Base-by-base conservation (phyloP, 345 rosid species). In the Microthlaspi erraticum region DNA sequence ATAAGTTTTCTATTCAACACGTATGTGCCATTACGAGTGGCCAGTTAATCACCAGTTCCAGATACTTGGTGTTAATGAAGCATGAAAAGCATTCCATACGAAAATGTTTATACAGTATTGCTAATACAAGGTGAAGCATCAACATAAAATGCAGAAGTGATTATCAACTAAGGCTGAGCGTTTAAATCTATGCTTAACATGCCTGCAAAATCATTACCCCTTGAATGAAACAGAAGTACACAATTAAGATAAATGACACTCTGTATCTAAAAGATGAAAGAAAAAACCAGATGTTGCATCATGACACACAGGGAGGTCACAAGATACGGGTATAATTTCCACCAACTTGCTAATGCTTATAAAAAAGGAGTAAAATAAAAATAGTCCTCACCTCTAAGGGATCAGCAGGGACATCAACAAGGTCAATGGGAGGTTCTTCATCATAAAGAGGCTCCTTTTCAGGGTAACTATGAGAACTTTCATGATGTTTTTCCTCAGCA, bases 321-420 rank as follows among this genome's bases (percentile, higher is more conserved):
- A 37, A 10, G 23, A 59, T 51, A 14, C 7, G 9, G 11, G 17
- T 16, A 41, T 16, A 46, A 34, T 41, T 38, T 39, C 37, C 18
- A 32, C 55, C 61, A 59, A 50, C 23, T 31, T 49, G 36, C 14
- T 66, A 44, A 26, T 74, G 63, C 58, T 60, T 49, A 56, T 31
- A 66, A 42, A 13, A 52, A 43, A 36, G 50, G 19, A 19, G 34
- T 8, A 54, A 46, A 57, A 67, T 16, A 41, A 51, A 33, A 45
- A 8, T 8, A 31, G 19, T 48, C 10, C 51, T 79, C 78, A 95
- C 98, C 97, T 90, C 90, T 48, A 86, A 52, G 54, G 98, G 97
- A 84, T 94, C 98, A 41, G 88, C 78, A 38, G 90, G 79, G 29
- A 88, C 89, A 69, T 76, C 75, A 76, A 55, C 4, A 23, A 23